A percentile compares a stretch with the other conserved stretches of the same genome.
phyloP scores from a whole-genome alignment of 495 filamentous ascomycete genomes.

The Lasiosphaeris hirsuta region DNA sequence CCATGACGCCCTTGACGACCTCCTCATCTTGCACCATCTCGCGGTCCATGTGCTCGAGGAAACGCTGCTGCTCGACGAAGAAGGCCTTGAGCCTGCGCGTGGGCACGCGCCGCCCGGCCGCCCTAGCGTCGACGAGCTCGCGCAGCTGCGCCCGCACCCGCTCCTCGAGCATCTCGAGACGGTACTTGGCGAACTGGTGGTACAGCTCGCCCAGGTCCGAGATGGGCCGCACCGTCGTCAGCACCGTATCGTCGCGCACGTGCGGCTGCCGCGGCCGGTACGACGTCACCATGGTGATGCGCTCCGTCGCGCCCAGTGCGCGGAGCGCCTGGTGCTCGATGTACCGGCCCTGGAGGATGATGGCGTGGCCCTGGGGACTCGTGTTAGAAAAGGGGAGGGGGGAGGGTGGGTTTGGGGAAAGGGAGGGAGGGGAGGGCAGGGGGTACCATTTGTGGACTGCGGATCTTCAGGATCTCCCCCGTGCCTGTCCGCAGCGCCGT shows the following conservation, averaged over 20 bases:
- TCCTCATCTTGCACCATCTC: conserved; percentile 56
- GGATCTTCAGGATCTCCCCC: conserved; percentile 63
- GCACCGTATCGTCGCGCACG: conserved; percentile 63
- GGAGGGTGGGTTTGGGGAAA: background rate
- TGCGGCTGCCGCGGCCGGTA: conserved; percentile 59
- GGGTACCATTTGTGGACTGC: conserved; percentile 62
- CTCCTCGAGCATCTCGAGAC: conserved; percentile 67
- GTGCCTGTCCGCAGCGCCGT: conserved; percentile 60
- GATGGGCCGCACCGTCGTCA: conserved; percentile 63
- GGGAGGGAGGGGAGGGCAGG: background rate
- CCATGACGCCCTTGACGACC: conserved; percentile 43
- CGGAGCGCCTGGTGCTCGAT: conserved; percentile 68
- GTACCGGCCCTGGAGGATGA: conserved; percentile 68
- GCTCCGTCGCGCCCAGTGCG: conserved; percentile 60
- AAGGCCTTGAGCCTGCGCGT: conserved; percentile 45
- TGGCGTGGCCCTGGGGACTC: conserved; percentile 66
- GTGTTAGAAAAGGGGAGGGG: too few relatives aligned
- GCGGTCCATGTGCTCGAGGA: conserved; percentile 53
- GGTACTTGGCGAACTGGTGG: conserved; percentile 66
- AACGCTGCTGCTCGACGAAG: conserved; percentile 50
- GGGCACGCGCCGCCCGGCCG: conserved; percentile 39
- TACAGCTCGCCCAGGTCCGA: conserved; percentile 68
- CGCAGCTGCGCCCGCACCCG: conserved; percentile 46
- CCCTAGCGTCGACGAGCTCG: conserved; percentile 42
- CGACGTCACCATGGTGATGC: conserved; percentile 71